These are phyloP conservation scores for Malus hybrid DNA, from an alignment of 331 rosid genomes.

Conservation along the genomic window DNA sequence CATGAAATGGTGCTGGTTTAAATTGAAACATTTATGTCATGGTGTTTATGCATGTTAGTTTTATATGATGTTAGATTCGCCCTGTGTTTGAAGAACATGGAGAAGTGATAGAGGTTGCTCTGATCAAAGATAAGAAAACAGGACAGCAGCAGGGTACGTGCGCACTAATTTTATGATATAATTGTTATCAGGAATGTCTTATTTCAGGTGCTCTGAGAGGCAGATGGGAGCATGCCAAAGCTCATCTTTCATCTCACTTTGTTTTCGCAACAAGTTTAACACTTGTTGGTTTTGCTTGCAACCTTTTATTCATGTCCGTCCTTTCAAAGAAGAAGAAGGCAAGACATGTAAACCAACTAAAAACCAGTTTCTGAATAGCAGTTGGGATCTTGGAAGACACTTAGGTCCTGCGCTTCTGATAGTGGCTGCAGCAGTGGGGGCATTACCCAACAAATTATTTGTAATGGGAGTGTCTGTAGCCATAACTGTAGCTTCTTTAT, in stretches of 20 bases:
- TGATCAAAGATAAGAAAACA: constrained; percentile 83
- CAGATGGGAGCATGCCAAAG: constrained; percentile 70
- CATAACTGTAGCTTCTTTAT: constrained; percentile 46
- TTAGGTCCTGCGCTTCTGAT: constrained; percentile 64
- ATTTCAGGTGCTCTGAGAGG: constrained; percentile 87
- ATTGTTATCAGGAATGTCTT: constrained; percentile 41
- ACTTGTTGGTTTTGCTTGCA: constrained; percentile 79
- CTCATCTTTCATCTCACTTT: constrained; percentile 72
- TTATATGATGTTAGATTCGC: constrained; percentile 60
- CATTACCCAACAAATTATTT: constrained; percentile 36
- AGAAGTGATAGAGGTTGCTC: constrained; percentile 85
- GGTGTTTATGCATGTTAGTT: constrained; percentile 3
- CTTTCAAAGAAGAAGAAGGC: constrained; percentile 55
- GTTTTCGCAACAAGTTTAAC: constrained; percentile 70
- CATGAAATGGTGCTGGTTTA: background rate
- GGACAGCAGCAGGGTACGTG: constrained; percentile 92
- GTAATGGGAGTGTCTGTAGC: constrained; percentile 55
- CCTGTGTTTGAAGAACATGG: constrained; percentile 93
- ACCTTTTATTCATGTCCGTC: constrained; percentile 47
- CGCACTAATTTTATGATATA: constrained; percentile 27
- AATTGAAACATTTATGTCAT: background rate
- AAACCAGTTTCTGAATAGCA: constrained; percentile 50
- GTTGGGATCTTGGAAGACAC: constrained; percentile 68
- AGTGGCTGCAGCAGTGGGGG: constrained; percentile 55
- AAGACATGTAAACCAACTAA: constrained; percentile 48